Conservation (phyloP, 495 filamentous ascomycete genomes). For the Penicillium herquei region DNA sequence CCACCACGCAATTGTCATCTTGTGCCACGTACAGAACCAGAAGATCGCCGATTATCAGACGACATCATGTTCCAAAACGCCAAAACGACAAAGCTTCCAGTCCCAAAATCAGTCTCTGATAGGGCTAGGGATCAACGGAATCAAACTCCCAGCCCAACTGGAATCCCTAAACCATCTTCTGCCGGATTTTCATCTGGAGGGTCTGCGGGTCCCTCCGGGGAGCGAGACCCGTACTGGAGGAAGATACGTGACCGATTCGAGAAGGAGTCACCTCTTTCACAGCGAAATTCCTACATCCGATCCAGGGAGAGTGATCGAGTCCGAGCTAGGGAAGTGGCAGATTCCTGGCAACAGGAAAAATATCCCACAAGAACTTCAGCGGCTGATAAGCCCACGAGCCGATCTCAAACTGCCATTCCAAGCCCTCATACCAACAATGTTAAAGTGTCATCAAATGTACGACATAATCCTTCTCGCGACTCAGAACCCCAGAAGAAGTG, state of each 20-base stretch:
- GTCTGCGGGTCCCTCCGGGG: slow-evolving; percentile 18
- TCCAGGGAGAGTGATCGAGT: slow-evolving; percentile 17
- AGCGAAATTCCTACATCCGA: slow-evolving; percentile 15
- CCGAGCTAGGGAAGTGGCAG: slow-evolving; percentile 16
- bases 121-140: slow-evolving; percentile 17
- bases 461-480: slow-evolving; percentile 4
- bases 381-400: background rate
- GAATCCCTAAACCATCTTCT: slow-evolving; percentile 19
- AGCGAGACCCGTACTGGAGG: slow-evolving; percentile 32
- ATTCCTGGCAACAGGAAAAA: background rate
- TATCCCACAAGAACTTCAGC: background rate
- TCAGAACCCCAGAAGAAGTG: slow-evolving; percentile 22
- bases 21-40: slow-evolving; percentile 4
- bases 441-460: slow-evolving; percentile 6
- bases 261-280: slow-evolving; percentile 25
- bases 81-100: slow-evolving; percentile 36
- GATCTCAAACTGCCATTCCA: background rate
- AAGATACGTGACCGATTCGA: slow-evolving; percentile 32
- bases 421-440: slow-evolving; percentile 9
- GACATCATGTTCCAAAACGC: slow-evolving; percentile 15
- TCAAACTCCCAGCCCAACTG: slow-evolving; percentile 22
- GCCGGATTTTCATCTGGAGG: slow-evolving; percentile 9
- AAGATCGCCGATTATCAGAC: slow-evolving; percentile 2
- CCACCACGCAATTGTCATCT: slow-evolving; percentile 5
- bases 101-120: slow-evolving; percentile 24